Evolutionary conservation across 164 flowering plant species (phyloP), one percentile per base, ranked within the genome.

Genomic region (Stephania japonica): DNA sequence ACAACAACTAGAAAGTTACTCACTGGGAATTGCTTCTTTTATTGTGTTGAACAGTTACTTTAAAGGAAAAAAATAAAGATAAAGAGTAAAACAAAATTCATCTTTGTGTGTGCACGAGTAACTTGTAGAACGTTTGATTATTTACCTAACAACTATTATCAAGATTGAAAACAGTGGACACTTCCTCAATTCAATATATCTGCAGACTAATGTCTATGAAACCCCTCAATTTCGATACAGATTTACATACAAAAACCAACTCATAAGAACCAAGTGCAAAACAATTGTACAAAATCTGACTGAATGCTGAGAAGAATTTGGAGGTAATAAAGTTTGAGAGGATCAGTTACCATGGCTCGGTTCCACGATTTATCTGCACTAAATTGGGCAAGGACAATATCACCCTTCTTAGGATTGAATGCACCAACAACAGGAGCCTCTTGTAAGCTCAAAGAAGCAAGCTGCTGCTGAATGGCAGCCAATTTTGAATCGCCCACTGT

Each of bases 361-460:
- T 96, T 90, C 99, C 99, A 96, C 53, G 99, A 90, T 49, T 90
- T 88, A 77, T 96, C 97, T 9, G 81, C 84, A 80, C 88, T 89
- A 75, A 87, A 96, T 72, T 91, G 93, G 61, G 97, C 97, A 77
- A 96, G 94, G 77, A 96, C 93, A 59, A 87, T 81, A 64, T 96
- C 99, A 13, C 98, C 99, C 84, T 90, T 96, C 84, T 85, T 90
- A 18, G 99, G 99, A 80, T 86, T 90, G 75, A 96, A 96, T 74
- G 94, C 81, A 67, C 98, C 99, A 81, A 91, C 72, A 0, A 91
- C 77, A 77, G 99, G 97, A 73, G 93, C 84, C 41, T 93, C 99
- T 82, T 84, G 85, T 70, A 96, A 81, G 72, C 74, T 89, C 78
- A 96, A 76, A 2, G 92, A 83, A 61, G 92, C 90, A 76, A 96